Percentiles rank a stretch among this genome's conserved stretches.
Evolutionary conservation across 164 flowering plant species (phyloP).

Genomic region (Annona squamosa): DNA sequence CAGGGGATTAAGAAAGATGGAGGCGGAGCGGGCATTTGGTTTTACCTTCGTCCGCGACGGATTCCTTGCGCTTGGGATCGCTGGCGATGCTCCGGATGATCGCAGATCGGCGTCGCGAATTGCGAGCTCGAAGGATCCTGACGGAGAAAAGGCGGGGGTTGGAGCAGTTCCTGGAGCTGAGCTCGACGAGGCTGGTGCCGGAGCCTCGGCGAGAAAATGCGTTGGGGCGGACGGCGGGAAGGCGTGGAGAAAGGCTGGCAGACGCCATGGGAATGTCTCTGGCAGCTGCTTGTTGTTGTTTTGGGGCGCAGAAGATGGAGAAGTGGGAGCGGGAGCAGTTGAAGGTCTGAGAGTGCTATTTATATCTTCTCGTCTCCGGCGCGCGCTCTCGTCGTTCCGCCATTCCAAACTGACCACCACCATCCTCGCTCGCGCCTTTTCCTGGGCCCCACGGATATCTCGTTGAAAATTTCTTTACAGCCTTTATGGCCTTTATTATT

Average conservation of each 20-base stretch:
- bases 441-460: too few relatives aligned
- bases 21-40: not conserved
- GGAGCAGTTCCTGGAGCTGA: not conserved
- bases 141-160: not conserved
- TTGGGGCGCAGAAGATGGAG: too few relatives aligned
- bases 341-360: too few relatives aligned
- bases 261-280: not conserved
- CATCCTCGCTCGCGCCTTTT: too few relatives aligned
- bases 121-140: not conserved
- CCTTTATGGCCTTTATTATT: too few relatives aligned
- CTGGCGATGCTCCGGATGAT: constrained; percentile 7
- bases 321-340: too few relatives aligned
- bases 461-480: too few relatives aligned
- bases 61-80: constrained; percentile 10
- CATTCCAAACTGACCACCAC: too few relatives aligned
- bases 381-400: too few relatives aligned
- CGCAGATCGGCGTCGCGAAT: not conserved
- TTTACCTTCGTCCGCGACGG: constrained; percentile 25
- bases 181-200: not conserved
- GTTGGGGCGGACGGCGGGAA: not conserved
- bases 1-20: too few relatives aligned
- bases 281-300: too few relatives aligned
- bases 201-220: constrained; percentile 2
- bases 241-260: not conserved
- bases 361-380: too few relatives aligned